Evolutionary conservation across 2,329 filamentous ascomycete species (phyloP), one percentile per base, ranked within the genome.

Genomic region (Talaromyces rugulosus): DNA sequence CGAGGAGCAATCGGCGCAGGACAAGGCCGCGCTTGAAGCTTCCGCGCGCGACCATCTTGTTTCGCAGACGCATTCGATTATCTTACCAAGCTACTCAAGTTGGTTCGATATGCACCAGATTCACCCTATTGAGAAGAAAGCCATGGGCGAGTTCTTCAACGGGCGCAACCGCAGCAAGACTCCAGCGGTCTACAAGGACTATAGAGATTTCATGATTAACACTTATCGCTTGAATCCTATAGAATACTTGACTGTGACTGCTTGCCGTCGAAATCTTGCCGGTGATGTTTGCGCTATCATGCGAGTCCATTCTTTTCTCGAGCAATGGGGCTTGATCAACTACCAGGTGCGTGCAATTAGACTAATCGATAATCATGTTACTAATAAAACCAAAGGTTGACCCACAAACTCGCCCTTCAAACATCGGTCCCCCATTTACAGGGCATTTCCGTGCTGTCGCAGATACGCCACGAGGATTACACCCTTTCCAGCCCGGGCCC

Each of bases 131-230:
- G 95, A 99, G 81, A 90, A 89, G 73, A 99, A 97, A 78, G 92
- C 92, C 7, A 84, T 99, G 67, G 92, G 94, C 23, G 95, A 99
- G 75, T 99, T 98, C 80, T 99, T 99, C 85, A 99, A 99, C 81
- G 94, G 88, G 76, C 87, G 95, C 63, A 99, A 99, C 78, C 89
- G 95, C 71, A 98, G 95, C 87, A 99, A 99, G 81, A 99, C 95
- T 0, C 90, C 92, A 0, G 89, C 92, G 56, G 91, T 98, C 27
- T 99, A 99, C 82, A 98, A 98, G 78, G 95, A 99, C 74, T 99
- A 99, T 78, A 89, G 95, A 69, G 95, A 99, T 74, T 99, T 99
- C 74, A 99, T 99, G 95, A 92, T 99, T 80, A 99, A 99, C 80
- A 98, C 95, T 14, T 99, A 99, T 78, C 89, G 95, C 42, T 81